Evolutionary conservation across 106 monocot species (phyloP).

Genomic region (Dioscorea zingiberensis): DNA sequence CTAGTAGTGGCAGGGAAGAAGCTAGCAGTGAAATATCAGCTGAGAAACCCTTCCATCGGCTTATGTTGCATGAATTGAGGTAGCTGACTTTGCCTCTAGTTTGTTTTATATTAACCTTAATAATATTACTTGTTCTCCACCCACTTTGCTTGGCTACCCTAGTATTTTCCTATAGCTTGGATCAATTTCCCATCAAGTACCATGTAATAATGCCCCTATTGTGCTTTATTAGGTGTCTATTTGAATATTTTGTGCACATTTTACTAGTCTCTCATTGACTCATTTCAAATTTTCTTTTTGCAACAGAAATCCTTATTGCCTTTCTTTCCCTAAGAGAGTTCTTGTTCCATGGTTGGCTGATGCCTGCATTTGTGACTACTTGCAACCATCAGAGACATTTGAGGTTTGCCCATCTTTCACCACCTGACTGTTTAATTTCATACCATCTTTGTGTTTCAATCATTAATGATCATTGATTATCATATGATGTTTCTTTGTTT

Average conservation of each 20-base stretch:
- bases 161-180: too few species aligned
- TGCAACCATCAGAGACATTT: constrained; percentile 63
- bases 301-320: constrained; percentile 33
- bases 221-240: background rate
- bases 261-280: too few species aligned
- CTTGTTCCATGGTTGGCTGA: constrained; percentile 57
- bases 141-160: background rate
- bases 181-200: too few species aligned
- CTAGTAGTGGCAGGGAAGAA: background rate
- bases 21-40: constrained; percentile 9
- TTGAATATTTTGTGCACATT: background rate
- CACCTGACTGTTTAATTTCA: background rate
- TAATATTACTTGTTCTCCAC: background rate
- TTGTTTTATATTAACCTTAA: background rate
- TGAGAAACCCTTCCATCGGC: constrained; percentile 34
- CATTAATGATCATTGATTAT: too few species aligned
- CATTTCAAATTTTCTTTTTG: background rate
- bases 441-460: background rate
- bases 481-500: too few species aligned
- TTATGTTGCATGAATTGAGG: constrained; percentile 49
- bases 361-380: constrained; percentile 62
- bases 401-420: constrained; percentile 38
- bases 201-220: too few species aligned
- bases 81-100: constrained; percentile 2
- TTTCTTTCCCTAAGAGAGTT: constrained; percentile 75